Evolutionary conservation across 345 rosid species (phyloP).

Genomic region (Heritiera fomes): DNA sequence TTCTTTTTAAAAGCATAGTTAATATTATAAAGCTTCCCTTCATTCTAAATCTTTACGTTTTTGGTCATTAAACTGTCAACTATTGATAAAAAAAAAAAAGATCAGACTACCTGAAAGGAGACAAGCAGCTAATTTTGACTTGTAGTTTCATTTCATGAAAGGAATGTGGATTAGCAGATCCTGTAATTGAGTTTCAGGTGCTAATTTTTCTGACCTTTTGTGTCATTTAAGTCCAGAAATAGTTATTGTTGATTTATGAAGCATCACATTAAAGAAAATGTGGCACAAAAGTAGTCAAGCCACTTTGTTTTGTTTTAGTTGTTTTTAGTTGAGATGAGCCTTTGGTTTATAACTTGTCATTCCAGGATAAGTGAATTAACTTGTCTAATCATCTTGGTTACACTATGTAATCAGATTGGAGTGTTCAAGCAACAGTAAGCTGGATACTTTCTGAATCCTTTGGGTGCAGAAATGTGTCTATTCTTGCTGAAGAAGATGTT

Average conservation of each 20-base stretch:
- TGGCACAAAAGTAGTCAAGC: background rate
- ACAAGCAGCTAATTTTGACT: too few species aligned
- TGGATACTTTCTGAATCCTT: constrained; percentile 49
- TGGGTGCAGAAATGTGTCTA: constrained; percentile 40
- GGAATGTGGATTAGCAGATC: too few species aligned
- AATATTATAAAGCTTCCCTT: too few species aligned
- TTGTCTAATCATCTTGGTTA: constrained; percentile 22
- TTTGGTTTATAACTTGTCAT: background rate
- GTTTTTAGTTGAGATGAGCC: background rate
- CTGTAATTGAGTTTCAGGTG: too few species aligned
- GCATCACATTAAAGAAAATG: background rate
- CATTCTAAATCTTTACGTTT: too few species aligned
- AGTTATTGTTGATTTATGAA: background rate
- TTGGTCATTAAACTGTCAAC: too few species aligned
- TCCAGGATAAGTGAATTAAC: background rate
- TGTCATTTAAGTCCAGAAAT: too few species aligned
- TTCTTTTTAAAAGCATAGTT: too few species aligned
- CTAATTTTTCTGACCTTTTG: too few species aligned
- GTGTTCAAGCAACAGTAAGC: constrained; percentile 62
- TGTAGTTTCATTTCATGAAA: too few species aligned
- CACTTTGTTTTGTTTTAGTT: background rate
- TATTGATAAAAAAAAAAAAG: too few species aligned
- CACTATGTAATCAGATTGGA: constrained; percentile 44
- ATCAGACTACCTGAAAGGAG: too few species aligned
- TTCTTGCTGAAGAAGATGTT: constrained; percentile 57